Evolutionary conservation across 352 stramenopile species (phyloP), one percentile per base, ranked within the genome.

Genomic region (Phytophthora kernoviae): DNA sequence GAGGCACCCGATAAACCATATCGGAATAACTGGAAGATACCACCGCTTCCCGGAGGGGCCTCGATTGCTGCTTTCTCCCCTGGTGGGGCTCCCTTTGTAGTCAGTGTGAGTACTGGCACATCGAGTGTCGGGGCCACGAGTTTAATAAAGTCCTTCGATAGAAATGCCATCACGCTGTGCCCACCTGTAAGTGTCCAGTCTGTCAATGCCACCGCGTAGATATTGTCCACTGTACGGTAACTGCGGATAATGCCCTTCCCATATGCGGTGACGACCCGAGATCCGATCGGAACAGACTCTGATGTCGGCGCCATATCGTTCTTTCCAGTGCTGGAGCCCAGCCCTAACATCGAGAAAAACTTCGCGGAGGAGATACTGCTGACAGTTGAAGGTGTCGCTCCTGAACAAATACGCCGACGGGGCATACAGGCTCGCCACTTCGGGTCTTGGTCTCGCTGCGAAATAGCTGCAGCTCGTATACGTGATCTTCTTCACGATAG

Each of bases 391-490:
- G 50, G 3, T 65, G 46, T 6, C 72, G 54, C 54, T 93, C 83
- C 11, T 93, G 83, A 5, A 90, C 72, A 51, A 83, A 80, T 2
- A 87, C 75, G 15, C 56, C 56, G 1, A 60, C 51, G 6, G 40
- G 58, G 5, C 61, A 71, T 4, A 50, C 33, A 21, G 45, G 4
- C 15, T 60, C 56, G 41, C 49, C 62, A 40, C 61, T 62, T 37
- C 44, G 66, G 30, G 70, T 83, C 22, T 71, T 61, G 17, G 70
- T 64, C 12, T 79, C 71, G 18, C 52, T 73, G 11, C 66, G 65
- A 40, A 90, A 71, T 11, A 94, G 49, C 45, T 84, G 75, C 9
- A 94, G 57, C 40, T 91, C 77, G 44, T 95, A 94, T 0, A 92
- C 70, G 26, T 74, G 70, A 54, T 93, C 81, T 24, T 61, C 39